These are phyloP conservation scores for Aspergillus neotritici DNA, from an alignment of 2,329 filamentous ascomycete genomes.

Conservation along the genomic window DNA sequence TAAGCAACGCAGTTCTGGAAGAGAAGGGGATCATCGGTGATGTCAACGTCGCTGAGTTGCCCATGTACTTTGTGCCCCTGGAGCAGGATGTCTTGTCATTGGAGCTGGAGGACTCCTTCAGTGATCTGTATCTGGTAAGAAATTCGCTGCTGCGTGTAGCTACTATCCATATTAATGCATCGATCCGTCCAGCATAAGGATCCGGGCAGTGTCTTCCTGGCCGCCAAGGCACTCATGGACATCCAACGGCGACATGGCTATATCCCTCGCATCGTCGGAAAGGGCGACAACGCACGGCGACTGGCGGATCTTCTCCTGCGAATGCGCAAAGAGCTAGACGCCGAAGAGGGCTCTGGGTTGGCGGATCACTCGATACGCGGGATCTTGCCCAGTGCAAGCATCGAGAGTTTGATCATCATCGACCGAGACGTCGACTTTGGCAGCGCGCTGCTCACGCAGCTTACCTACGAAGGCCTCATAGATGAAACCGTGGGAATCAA, in stretches of 20 bases:
- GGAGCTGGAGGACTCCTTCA: conserved; percentile 80
- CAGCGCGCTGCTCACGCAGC: conserved; percentile 83
- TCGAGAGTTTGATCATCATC: conserved; percentile 89
- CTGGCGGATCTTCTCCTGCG: conserved; percentile 80
- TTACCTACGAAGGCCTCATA: conserved; percentile 93
- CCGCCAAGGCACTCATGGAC: conserved; percentile 88
- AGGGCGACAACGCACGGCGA: conserved; percentile 87
- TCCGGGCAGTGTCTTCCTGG: conserved; percentile 79
- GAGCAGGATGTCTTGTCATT: conserved; percentile 88
- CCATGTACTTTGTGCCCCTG: conserved; percentile 82
- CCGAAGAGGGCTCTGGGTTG: conserved; percentile 63
- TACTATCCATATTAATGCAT: conserved; percentile 1
- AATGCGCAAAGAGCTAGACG: conserved; percentile 87
- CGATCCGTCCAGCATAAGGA: conserved; percentile 62
- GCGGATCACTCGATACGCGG: conserved; percentile 54
- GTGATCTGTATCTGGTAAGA: conserved; percentile 72
- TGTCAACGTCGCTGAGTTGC: conserved; percentile 79
- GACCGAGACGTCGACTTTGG: conserved; percentile 94
- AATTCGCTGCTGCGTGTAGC: neutral
- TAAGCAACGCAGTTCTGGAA: conserved; percentile 87
- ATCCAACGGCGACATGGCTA: conserved; percentile 88
- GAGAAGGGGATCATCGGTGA: conserved; percentile 91
- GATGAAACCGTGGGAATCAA: conserved; percentile 90
- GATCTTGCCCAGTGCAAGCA: conserved; percentile 75
- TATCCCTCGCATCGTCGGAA: conserved; percentile 90